These are phyloP conservation scores for Neotropicomus parvogracilis DNA, from an alignment of 1,284 basidiomycete species.

Conservation along the genomic window DNA sequence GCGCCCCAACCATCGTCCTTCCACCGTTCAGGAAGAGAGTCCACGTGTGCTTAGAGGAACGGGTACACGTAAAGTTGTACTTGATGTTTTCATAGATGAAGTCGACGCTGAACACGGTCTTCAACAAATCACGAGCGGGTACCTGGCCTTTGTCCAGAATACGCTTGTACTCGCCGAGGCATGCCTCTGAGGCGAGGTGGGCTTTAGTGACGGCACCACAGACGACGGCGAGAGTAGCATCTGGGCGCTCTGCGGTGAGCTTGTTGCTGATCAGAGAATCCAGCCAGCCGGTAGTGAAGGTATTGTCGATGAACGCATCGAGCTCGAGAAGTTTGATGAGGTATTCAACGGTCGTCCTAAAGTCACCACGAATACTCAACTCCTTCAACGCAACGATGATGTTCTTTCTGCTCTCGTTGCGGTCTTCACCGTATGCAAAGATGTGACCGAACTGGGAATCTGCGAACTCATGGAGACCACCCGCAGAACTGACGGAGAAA, in stretches of 20 bases:
- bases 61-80: slow-evolving; percentile 94
- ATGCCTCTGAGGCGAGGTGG: slow-evolving; percentile 84
- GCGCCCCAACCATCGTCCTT: slow-evolving; percentile 83
- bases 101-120: slow-evolving; percentile 96
- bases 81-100: slow-evolving; percentile 97
- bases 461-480: slow-evolving; percentile 98
- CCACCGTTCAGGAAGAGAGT: slow-evolving; percentile 96
- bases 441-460: slow-evolving; percentile 99
- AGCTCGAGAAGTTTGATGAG: slow-evolving; percentile 97
- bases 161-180: slow-evolving; percentile 91
- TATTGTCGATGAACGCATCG: slow-evolving; percentile 95
- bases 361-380: slow-evolving; percentile 97
- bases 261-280: slow-evolving; percentile 96
- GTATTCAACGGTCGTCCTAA: slow-evolving; percentile 98
- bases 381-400: slow-evolving; percentile 99
- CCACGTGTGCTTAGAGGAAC: slow-evolving; percentile 86
- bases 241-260: slow-evolving; percentile 95
- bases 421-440: slow-evolving; percentile 98
- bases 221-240: slow-evolving; percentile 88
- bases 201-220: slow-evolving; percentile 98
- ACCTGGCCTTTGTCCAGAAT: slow-evolving; percentile 98
- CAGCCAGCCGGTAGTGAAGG: slow-evolving; percentile 98
- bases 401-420: slow-evolving; percentile 94
- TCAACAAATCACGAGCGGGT: slow-evolving; percentile 89
- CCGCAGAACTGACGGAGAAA: slow-evolving; percentile 94